Conservation (phyloP, 169 alveolate species). For the Plasmodium cynomolgi region DNA sequence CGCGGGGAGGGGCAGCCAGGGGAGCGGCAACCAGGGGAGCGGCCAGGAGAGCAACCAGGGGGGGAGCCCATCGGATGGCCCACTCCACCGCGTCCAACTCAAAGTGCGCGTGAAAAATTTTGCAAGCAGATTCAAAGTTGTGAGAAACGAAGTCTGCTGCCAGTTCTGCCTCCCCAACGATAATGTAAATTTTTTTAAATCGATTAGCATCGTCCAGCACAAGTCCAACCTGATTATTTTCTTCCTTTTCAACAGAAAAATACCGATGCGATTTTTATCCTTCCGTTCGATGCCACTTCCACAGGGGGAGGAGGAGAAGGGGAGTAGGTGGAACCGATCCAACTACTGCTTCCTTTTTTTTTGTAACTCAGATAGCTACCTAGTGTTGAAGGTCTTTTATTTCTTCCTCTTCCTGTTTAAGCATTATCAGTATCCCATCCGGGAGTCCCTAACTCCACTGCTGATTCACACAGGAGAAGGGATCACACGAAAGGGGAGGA, state of each 20-base stretch:
- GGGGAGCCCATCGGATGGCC: not conserved
- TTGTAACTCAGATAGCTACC: conserved; percentile 43
- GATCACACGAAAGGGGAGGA: not conserved
- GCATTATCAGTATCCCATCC: conserved; percentile 33
- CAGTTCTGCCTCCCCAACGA: conserved; percentile 42
- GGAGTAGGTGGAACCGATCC: not conserved
- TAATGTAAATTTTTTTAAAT: conserved; percentile 25
- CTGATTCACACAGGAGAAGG: not conserved
- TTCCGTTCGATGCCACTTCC: not conserved
- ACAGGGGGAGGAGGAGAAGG: not conserved
- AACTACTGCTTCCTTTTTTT: conserved; percentile 45
- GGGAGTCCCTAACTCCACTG: not conserved
- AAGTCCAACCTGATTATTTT: conserved; percentile 13
- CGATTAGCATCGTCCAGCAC: conserved; percentile 22
- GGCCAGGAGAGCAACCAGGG: no score
- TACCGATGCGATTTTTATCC: conserved; percentile 2
- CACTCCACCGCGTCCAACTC: not conserved
- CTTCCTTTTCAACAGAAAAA: conserved; percentile 7
- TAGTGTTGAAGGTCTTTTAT: conserved; percentile 36
- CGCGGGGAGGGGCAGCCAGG: not conserved
- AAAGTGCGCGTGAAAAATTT: conserved; percentile 25
- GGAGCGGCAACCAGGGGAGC: no score
- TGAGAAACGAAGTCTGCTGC: not conserved
- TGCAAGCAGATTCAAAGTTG: conserved; percentile 26
- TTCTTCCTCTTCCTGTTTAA: conserved; percentile 36